These are phyloP conservation scores for Fusarium poae DNA, from an alignment of 2,329 filamentous ascomycete species.

Conservation along the genomic window DNA sequence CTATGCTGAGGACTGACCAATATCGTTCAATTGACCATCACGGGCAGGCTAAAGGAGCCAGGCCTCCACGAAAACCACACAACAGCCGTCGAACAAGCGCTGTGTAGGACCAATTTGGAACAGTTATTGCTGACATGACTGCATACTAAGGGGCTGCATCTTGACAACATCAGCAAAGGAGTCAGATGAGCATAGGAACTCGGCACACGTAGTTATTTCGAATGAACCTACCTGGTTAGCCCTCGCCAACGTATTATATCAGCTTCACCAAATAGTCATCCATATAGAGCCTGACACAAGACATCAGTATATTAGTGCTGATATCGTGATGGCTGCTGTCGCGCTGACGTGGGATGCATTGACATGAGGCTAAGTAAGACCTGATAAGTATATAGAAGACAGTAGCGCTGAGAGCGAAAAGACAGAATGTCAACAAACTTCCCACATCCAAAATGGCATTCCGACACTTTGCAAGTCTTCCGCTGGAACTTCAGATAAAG, in stretches of 20 bases:
- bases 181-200: neutral
- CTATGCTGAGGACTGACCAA: neutral
- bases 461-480: slow-evolving; percentile 38
- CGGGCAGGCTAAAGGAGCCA: neutral
- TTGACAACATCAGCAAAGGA: neutral
- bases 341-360: slow-evolving; percentile 22
- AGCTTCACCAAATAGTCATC: neutral
- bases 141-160: neutral
- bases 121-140: neutral
- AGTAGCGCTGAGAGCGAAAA: neutral
- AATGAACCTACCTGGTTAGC: slow-evolving; percentile 6
- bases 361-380: neutral
- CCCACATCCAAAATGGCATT: slow-evolving; percentile 39
- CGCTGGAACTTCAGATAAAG: slow-evolving; percentile 44
- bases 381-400: neutral
- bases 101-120: neutral
- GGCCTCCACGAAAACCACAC: neutral
- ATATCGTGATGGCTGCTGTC: neutral
- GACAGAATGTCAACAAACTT: neutral
- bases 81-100: neutral
- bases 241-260: neutral
- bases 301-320: slow-evolving; percentile 23
- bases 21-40: neutral
- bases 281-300: slow-evolving; percentile 5
- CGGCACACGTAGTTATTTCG: neutral